phyloP scores from a whole-genome alignment of 2,329 filamentous ascomycete genomes.

The Sarocladiaceae sp. region DNA sequence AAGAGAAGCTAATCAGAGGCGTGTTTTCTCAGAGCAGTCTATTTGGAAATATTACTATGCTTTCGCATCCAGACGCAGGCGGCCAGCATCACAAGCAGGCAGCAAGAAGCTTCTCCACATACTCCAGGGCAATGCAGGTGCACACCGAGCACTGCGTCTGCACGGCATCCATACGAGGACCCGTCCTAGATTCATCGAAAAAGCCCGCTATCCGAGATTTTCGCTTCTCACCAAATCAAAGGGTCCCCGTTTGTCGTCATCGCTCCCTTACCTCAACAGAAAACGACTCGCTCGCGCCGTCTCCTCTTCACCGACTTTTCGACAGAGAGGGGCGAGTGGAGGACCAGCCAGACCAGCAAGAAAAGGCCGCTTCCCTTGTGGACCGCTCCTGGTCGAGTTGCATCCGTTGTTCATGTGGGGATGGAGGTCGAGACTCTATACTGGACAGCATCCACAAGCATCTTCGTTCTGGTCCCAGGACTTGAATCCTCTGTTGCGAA shows the following conservation, averaged over 20 bases:
- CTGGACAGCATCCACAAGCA: not conserved
- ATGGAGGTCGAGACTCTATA: slow-evolving; percentile 5
- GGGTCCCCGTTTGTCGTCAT: not conserved
- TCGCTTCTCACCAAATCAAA: not conserved
- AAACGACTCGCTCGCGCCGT: slow-evolving; percentile 1
- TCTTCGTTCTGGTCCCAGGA: not conserved
- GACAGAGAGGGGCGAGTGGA: not conserved
- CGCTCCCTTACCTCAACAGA: slow-evolving; percentile 1
- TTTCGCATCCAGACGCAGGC: too few species aligned
- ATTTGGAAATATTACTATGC: too few species aligned
- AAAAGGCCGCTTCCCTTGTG: slow-evolving; percentile 7
- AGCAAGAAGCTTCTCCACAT: too few species aligned
- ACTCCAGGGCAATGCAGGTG: too few species aligned
- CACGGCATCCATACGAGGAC: not conserved
- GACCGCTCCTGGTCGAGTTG: slow-evolving; percentile 4
- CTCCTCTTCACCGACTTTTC: slow-evolving; percentile 8
- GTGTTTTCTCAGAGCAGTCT: too few species aligned
- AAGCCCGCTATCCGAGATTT: not conserved
- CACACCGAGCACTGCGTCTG: too few species aligned
- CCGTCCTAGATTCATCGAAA: slow-evolving; percentile 4
- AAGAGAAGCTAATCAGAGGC: too few species aligned
- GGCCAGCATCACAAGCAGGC: too few species aligned
- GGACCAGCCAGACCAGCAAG: not conserved
- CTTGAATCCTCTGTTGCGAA: not conserved
- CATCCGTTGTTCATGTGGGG: slow-evolving; percentile 4